A percentile compares a stretch with the other conserved stretches of the same genome.
These are phyloP conservation scores for Physcomitrellopsis africana DNA, from an alignment of 225 moss, liverwort and hornwort species.

Conservation along the genomic window DNA sequence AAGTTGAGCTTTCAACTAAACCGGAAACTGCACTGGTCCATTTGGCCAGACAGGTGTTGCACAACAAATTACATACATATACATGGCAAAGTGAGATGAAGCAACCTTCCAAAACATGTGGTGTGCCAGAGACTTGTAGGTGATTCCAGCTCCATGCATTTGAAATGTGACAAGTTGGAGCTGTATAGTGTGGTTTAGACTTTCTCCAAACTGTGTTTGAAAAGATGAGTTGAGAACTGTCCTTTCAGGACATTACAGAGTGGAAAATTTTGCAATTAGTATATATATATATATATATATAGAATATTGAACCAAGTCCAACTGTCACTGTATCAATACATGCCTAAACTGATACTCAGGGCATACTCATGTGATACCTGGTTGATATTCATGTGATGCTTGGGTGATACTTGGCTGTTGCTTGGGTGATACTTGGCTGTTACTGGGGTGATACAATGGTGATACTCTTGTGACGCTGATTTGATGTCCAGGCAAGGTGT, in stretches of 20 bases:
- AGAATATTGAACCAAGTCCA: no score
- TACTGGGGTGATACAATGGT: no score
- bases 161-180: neutral
- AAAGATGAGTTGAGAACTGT: neutral
- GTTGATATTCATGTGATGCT: no score
- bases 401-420: no score
- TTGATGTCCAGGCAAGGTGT: no score
- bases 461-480: no score
- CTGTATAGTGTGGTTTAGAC: neutral
- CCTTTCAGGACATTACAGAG: neutral
- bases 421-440: no score
- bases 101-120: neutral
- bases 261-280: neutral
- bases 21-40: neutral
- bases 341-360: no score
- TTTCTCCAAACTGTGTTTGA: neutral
- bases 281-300: neutral
- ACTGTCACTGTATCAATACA: no score
- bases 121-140: constrained; percentile 26
- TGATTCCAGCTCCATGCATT: neutral
- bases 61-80: constrained; percentile 54
- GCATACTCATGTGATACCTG: no score
- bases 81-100: constrained; percentile 31
- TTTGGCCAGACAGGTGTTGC: constrained; percentile 50
- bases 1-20: neutral